Percentiles rank a stretch among this genome's conserved stretches.
Conservation (phyloP, 495 filamentous ascomycete species). For the Elasticomyces elasticus region DNA sequence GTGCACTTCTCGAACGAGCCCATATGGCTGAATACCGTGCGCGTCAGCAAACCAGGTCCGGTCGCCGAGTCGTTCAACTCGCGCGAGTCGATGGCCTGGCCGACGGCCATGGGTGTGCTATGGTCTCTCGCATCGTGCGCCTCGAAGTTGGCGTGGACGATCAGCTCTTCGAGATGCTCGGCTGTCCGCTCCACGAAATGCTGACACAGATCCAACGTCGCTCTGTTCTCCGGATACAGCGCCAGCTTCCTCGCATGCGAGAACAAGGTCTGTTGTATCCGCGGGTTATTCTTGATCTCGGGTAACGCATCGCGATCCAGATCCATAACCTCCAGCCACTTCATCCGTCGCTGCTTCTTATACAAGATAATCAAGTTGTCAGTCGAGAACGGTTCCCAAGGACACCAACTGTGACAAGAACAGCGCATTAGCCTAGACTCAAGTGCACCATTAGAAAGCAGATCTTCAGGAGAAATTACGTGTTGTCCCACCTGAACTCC, state of each 20-base stretch:
- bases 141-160: conserved; percentile 30
- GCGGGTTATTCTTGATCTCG: conserved; percentile 25
- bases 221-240: conserved; percentile 29
- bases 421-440: not conserved
- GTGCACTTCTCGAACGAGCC: conserved; percentile 32
- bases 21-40: conserved; percentile 30
- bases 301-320: conserved; percentile 27
- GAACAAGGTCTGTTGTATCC: conserved; percentile 26
- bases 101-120: not conserved
- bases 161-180: conserved; percentile 28
- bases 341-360: conserved; percentile 32
- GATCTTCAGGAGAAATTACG: not conserved
- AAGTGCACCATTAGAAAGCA: not conserved
- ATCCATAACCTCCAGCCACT: conserved; percentile 32
- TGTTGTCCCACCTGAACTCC: conserved; percentile 23
- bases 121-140: conserved; percentile 13
- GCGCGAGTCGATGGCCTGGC: conserved; percentile 15
- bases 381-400: conserved; percentile 29
- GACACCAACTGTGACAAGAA: conserved; percentile 26
- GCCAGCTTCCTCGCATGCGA: conserved; percentile 26
- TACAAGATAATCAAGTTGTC: conserved; percentile 34
- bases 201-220: conserved; percentile 26
- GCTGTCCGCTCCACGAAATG: conserved; percentile 24
- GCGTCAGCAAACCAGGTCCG: conserved; percentile 29
- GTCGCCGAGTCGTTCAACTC: conserved; percentile 33